Evolutionary conservation across 768 basidiomycete genomes (phyloP), one percentile per base, ranked within the genome.

Genomic region (Rhizopogon vinicolor): DNA sequence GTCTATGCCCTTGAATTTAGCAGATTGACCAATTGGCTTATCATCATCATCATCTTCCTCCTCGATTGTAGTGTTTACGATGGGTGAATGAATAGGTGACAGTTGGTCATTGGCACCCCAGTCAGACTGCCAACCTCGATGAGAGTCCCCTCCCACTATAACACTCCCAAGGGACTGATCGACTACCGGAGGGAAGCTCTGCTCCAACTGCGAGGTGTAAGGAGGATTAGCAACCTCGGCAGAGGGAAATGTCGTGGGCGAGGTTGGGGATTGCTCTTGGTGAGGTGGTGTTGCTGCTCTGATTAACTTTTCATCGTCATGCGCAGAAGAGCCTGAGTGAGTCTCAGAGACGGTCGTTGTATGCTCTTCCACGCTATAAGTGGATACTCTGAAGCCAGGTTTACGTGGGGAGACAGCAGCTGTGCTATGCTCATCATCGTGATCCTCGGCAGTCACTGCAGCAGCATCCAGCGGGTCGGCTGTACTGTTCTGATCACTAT

Each of bases 21-120:
- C 68, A 16, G 68, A 72, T 54, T 83, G 83, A 28, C 79, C 72
- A 58, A 87, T 84, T 25, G 85, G 85, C 54, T 78, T 85, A 64
- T 87, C 85, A 55, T 87, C 85, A 59, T 87, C 85, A 52, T 81
- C 82, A 58, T 86, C 84, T 5, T 85, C 82, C 41, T 83, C 80
- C 13, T 66, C 56, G 61, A 60, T 19, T 37, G 65, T 59, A 40
- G 63, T 56, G 29, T 64, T 44, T 16, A 54, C 19, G 35, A 71
- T 62, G 41, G 66, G 67, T 43, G 19, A 62, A 41, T 5, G 58
- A 54, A 14, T 63, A 60, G 35, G 33, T 19, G 44, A 39, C 48
- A 33, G 44, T 10, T 52, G 33, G 22, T 75, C 74, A 31, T 72
- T 69, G 53, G 69, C 68, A 64, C 52, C 69, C 74, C 76, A 74